Evolutionary conservation across 495 filamentous ascomycete species (phyloP).

Genomic region (Chaetomium fimeti): DNA sequence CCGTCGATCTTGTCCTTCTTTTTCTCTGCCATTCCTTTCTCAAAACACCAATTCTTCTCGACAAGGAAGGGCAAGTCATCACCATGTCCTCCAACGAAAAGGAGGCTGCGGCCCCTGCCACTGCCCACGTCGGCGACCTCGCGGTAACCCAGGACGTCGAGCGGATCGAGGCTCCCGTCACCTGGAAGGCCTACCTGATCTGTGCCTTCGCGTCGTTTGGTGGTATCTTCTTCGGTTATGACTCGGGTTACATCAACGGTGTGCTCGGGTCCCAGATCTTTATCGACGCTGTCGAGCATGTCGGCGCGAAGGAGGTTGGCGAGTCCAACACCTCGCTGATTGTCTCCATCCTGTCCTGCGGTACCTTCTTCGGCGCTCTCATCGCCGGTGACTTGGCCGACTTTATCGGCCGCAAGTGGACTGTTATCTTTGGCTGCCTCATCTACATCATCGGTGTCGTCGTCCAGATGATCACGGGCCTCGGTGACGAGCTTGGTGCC

Average conservation of each 20-base stretch:
- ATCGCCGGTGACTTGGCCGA: conserved; percentile 70
- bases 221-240: conserved; percentile 67
- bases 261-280: conserved; percentile 56
- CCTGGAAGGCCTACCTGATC: conserved; percentile 64
- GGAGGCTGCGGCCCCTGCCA: conserved; percentile 22
- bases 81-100: conserved; percentile 32
- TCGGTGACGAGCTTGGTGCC: conserved; percentile 44
- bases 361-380: conserved; percentile 74
- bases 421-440: conserved; percentile 62
- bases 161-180: conserved; percentile 64
- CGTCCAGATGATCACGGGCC: conserved; percentile 55
- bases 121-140: conserved; percentile 25
- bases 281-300: conserved; percentile 45
- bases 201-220: conserved; percentile 69
- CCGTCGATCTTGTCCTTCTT: conserved; percentile 14
- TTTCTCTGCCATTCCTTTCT: conserved; percentile 3
- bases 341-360: conserved; percentile 69
- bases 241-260: conserved; percentile 64
- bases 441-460: conserved; percentile 65
- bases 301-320: conserved; percentile 28
- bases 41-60: conserved; percentile 5
- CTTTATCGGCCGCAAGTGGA: conserved; percentile 63
- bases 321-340: conserved; percentile 58
- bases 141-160: conserved; percentile 41
- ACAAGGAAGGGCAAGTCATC: conserved; percentile 19